Evolutionary conservation across 1,139 yeast species (phyloP).

Genomic region (Nakaseomyces kungkrabaensis): DNA sequence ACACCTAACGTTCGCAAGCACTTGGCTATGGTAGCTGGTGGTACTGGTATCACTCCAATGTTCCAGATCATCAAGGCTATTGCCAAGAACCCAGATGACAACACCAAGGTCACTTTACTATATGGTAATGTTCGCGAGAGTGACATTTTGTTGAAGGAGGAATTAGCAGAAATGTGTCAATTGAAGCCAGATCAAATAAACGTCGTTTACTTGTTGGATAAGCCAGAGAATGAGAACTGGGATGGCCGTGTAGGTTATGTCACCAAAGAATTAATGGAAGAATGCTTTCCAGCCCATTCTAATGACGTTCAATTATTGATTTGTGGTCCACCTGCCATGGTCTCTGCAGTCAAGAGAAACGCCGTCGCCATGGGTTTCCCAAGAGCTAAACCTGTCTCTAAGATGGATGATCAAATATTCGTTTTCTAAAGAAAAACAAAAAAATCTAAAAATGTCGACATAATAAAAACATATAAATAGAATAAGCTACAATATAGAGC

Average conservation of each 20-base stretch:
- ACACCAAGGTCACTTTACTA: constrained; percentile 50
- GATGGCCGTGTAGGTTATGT: constrained; percentile 74
- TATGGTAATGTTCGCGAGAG: constrained; percentile 73
- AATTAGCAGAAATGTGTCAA: constrained; percentile 61
- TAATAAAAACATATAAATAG: background rate
- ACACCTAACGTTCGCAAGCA: constrained; percentile 43
- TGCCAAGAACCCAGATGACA: constrained; percentile 50
- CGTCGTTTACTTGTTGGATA: constrained; percentile 68
- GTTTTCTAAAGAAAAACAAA: constrained; percentile 46
- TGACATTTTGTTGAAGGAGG: constrained; percentile 72
- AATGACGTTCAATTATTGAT: constrained; percentile 61
- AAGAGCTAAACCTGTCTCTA: constrained; percentile 85
- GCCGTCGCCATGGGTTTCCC: constrained; percentile 69
- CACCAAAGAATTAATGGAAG: constrained; percentile 62
- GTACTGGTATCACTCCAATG: constrained; percentile 94
- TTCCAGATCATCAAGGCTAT: constrained; percentile 79
- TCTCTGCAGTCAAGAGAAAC: constrained; percentile 68
- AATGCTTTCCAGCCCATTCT: constrained; percentile 45
- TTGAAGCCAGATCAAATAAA: constrained; percentile 56
- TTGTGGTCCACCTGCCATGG: constrained; percentile 95
- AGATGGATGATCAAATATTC: constrained; percentile 88
- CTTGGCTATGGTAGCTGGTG: constrained; percentile 71
- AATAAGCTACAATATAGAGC: too few relatives aligned
- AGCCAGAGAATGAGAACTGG: constrained; percentile 51
- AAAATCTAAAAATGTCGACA: background rate